Conservation (phyloP, 805 yeast genomes). For the Hanseniaspora lachancei region DNA sequence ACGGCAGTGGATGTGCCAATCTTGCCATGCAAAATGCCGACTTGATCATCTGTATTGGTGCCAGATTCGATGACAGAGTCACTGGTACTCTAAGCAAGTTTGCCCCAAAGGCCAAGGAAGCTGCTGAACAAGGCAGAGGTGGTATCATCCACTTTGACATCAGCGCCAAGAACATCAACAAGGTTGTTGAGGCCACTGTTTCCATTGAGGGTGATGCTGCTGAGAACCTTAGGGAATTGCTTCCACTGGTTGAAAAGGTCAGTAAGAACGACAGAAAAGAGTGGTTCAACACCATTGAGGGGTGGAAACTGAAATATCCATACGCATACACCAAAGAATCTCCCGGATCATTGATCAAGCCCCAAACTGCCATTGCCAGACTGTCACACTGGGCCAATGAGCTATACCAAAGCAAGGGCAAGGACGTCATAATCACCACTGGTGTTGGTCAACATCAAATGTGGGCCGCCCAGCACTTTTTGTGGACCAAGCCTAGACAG, state of each 20-base stretch:
- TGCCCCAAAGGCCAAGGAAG: conserved; percentile 86
- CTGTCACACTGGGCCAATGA: conserved; percentile 57
- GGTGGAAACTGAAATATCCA: conserved; percentile 81
- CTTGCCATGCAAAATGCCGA: conserved; percentile 89
- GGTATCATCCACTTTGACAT: conserved; percentile 96
- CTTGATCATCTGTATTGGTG: conserved; percentile 85
- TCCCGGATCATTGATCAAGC: conserved; percentile 69
- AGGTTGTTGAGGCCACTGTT: conserved; percentile 90
- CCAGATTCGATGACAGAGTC: conserved; percentile 97
- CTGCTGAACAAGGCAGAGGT: conserved; percentile 79
- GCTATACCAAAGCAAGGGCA: conserved; percentile 29
- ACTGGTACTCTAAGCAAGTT: conserved; percentile 74
- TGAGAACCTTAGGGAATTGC: conserved; percentile 53
- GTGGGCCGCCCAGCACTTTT: conserved; percentile 99
- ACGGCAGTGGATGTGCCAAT: conserved; percentile 92
- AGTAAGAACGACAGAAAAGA: conserved; percentile 43
- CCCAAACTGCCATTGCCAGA: conserved; percentile 79
- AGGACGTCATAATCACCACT: conserved; percentile 79
- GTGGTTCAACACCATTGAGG: conserved; percentile 63
- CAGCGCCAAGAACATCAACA: conserved; percentile 91
- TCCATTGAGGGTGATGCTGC: conserved; percentile 96
- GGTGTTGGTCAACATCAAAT: conserved; percentile 99
- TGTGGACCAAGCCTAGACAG: conserved; percentile 85
- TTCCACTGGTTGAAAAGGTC: conserved; percentile 58
- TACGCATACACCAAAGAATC: conserved; percentile 71